phyloP scores from a whole-genome alignment of 2,329 filamentous ascomycete genomes.

The Chaetomium olivaceum region DNA sequence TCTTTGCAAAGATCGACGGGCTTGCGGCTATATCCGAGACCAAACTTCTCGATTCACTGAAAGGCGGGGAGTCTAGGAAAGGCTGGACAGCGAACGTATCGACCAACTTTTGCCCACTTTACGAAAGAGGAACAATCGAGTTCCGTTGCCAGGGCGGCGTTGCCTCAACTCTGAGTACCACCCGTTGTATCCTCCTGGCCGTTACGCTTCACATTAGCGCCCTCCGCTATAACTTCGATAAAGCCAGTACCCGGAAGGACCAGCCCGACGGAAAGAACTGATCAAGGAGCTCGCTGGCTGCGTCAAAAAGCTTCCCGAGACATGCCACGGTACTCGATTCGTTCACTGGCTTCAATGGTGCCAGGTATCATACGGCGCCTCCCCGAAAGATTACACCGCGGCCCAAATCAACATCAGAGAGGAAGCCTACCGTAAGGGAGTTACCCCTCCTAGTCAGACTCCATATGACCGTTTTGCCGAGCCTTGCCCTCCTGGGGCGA shows the following conservation, averaged over 20 bases:
- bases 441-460: neutral
- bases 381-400: neutral
- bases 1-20: neutral
- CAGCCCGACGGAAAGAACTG: neutral
- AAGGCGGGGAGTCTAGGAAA: neutral
- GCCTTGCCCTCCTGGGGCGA: too few relatives aligned
- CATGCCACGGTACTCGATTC: neutral
- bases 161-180: neutral
- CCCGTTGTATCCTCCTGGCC: neutral
- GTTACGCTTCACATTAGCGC: neutral
- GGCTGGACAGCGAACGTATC: neutral
- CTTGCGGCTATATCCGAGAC: neutral
- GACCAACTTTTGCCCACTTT: neutral
- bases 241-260: neutral
- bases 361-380: neutral
- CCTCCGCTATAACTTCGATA: neutral
- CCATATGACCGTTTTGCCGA: neutral
- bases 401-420: neutral
- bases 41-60: neutral
- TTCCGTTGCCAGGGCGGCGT: neutral
- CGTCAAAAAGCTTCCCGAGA: neutral
- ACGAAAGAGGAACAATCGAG: neutral
- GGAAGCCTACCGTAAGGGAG: neutral
- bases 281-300: neutral
- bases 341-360: neutral